phyloP scores from a whole-genome alignment of 805 yeast genomes.

The Metschnikowia anglica region DNA sequence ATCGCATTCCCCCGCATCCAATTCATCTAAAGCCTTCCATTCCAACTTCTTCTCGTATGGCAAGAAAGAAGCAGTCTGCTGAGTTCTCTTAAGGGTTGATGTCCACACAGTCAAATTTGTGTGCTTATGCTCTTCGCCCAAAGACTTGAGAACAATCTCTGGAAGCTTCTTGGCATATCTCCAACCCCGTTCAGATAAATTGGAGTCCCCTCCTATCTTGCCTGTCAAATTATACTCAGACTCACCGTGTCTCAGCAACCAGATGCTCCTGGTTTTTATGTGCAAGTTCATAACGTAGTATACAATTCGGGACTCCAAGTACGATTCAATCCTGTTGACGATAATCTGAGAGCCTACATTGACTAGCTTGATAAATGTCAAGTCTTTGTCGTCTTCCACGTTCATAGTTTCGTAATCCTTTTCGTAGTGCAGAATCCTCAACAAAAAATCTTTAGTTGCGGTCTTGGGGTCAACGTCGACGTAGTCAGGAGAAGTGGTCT shows the following conservation, averaged over 20 bases:
- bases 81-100: slow-evolving; percentile 85
- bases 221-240: slow-evolving; percentile 89
- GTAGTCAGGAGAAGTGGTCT: slow-evolving; percentile 84
- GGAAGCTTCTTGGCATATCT: slow-evolving; percentile 82
- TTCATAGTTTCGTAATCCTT: slow-evolving; percentile 75
- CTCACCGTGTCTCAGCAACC: slow-evolving; percentile 96
- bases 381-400: slow-evolving; percentile 51
- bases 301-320: slow-evolving; percentile 87
- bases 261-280: slow-evolving; percentile 86
- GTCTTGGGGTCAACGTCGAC: slow-evolving; percentile 62
- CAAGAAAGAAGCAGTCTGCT: slow-evolving; percentile 82
- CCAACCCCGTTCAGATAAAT: slow-evolving; percentile 79
- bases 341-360: slow-evolving; percentile 88
- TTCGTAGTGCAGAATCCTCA: slow-evolving; percentile 73
- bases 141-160: slow-evolving; percentile 63
- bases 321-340: slow-evolving; percentile 82
- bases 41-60: slow-evolving; percentile 74
- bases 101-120: slow-evolving; percentile 87
- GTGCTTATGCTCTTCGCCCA: slow-evolving; percentile 54
- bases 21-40: slow-evolving; percentile 97
- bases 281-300: slow-evolving; percentile 95
- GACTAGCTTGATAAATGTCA: slow-evolving; percentile 83
- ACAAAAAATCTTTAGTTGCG: slow-evolving; percentile 70
- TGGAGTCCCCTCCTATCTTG: slow-evolving; percentile 93
- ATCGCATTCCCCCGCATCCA: slow-evolving; percentile 97